Conservation (phyloP, 345 rosid genomes). For the Salix koriyanagi region DNA sequence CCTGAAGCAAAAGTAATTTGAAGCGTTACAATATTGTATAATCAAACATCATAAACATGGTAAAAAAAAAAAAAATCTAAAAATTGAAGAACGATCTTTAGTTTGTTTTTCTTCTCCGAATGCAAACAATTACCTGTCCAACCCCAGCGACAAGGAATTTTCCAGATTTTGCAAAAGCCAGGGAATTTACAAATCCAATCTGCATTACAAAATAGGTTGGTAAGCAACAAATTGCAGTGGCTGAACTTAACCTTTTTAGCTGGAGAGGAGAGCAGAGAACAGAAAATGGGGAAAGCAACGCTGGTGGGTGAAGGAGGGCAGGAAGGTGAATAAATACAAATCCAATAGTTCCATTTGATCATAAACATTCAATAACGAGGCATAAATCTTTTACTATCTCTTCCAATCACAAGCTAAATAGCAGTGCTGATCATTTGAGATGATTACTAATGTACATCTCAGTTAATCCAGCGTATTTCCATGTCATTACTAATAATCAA, state of each 20-base stretch:
- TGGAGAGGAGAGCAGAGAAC: neutral
- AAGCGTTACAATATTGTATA: neutral
- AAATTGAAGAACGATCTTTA: neutral
- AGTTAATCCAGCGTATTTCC: neutral
- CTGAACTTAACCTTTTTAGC: neutral
- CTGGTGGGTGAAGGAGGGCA: neutral
- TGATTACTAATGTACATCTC: neutral
- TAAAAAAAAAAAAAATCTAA: neutral
- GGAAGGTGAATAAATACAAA: neutral
- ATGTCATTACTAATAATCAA: neutral
- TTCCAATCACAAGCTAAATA: too few relatives aligned
- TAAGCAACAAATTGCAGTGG: neutral
- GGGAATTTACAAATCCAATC: conserved; percentile 89
- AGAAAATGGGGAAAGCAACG: neutral
- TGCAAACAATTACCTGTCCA: conserved; percentile 56
- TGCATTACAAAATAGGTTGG: conserved; percentile 26
- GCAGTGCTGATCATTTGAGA: too few relatives aligned
- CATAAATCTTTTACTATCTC: too few relatives aligned
- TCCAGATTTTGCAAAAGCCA: conserved; percentile 91
- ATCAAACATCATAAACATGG: neutral
- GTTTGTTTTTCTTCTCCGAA: neutral
- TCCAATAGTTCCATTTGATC: neutral
- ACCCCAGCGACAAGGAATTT: conserved; percentile 80
- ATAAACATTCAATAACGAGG: neutral
- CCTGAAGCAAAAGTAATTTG: conserved; percentile 40